A percentile compares a stretch with the other conserved stretches of the same genome.
phyloP scores from a whole-genome alignment of 192 early-diverging fungal genomes.

The Gaertneriomyces semiglobifer region DNA sequence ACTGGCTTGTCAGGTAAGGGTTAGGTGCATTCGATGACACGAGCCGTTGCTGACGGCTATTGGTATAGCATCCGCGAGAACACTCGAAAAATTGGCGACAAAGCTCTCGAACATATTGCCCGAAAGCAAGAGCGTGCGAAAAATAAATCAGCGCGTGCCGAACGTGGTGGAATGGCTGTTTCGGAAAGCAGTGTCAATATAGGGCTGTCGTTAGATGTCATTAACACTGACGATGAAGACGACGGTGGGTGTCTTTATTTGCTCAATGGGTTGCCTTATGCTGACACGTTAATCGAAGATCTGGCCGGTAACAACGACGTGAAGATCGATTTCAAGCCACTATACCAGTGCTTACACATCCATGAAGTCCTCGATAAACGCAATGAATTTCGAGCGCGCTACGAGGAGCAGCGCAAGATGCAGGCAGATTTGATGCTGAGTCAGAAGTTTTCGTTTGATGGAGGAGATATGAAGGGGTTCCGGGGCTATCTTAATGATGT shows the following conservation, averaged over 20 bases:
- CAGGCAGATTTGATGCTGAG: slow-evolving; percentile 86
- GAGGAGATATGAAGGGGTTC: slow-evolving; percentile 65
- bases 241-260: background rate
- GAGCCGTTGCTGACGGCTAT: background rate
- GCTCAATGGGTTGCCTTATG: background rate
- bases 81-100: slow-evolving; percentile 73
- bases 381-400: slow-evolving; percentile 77
- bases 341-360: slow-evolving; percentile 96
- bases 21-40: background rate
- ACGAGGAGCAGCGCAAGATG: slow-evolving; percentile 87
- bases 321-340: slow-evolving; percentile 86
- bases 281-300: too few species aligned
- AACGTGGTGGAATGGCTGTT: slow-evolving; percentile 4
- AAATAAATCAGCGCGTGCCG: slow-evolving; percentile 3
- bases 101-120: slow-evolving; percentile 64
- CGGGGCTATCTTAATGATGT: slow-evolving; percentile 80
- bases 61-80: slow-evolving; percentile 69
- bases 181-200: slow-evolving; percentile 28
- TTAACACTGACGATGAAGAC: slow-evolving; percentile 79
- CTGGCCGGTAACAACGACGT: slow-evolving; percentile 58
- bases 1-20: slow-evolving; percentile 81
- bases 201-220: slow-evolving; percentile 38
- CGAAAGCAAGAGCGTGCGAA: slow-evolving; percentile 22
- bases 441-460: slow-evolving; percentile 64
- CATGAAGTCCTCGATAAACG: slow-evolving; percentile 89